phyloP scores from a whole-genome alignment of 352 stramenopile genomes.

The Phytophthora pinifolia region DNA sequence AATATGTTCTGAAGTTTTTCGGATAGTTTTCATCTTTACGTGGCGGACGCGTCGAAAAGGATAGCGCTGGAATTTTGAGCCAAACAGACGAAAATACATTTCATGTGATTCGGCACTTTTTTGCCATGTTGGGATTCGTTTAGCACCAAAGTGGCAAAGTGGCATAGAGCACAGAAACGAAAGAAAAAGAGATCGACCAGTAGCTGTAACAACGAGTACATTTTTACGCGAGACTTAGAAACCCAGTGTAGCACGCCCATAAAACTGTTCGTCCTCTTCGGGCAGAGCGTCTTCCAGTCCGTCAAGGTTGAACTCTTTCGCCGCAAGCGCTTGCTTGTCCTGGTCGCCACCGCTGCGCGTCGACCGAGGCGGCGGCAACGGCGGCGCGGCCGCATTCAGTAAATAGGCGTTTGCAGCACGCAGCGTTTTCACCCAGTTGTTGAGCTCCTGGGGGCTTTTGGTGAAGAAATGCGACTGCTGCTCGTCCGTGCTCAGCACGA shows the following conservation, averaged over 20 bases:
- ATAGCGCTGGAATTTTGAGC: neutral
- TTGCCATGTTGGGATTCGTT: neutral
- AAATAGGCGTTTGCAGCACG: conserved; percentile 68
- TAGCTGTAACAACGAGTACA: conserved; percentile 39
- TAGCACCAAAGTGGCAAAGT: no score
- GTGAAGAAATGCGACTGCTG: conserved; percentile 90
- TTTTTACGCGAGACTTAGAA: conserved; percentile 61
- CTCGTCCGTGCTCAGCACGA: conserved; percentile 77
- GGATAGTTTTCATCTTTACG: no score
- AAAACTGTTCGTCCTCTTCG: conserved; percentile 81
- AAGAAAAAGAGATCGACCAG: conserved; percentile 1
- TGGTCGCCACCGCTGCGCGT: conserved; percentile 16
- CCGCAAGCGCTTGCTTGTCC: conserved; percentile 26
- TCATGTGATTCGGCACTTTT: conserved; percentile 24
- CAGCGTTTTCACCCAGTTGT: conserved; percentile 80
- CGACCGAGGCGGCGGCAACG: conserved; percentile 29
- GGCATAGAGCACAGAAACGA: neutral
- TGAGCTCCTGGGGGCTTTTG: conserved; percentile 65
- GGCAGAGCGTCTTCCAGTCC: conserved; percentile 41
- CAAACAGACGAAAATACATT: conserved; percentile 18
- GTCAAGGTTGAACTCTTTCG: conserved; percentile 40
- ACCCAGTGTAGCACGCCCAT: conserved; percentile 77
- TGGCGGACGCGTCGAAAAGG: no score
- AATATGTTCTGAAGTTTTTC: no score
- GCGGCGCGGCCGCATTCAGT: conserved; percentile 39